phyloP scores from a whole-genome alignment of 768 basidiomycete species.

The Ramaria sp. region DNA sequence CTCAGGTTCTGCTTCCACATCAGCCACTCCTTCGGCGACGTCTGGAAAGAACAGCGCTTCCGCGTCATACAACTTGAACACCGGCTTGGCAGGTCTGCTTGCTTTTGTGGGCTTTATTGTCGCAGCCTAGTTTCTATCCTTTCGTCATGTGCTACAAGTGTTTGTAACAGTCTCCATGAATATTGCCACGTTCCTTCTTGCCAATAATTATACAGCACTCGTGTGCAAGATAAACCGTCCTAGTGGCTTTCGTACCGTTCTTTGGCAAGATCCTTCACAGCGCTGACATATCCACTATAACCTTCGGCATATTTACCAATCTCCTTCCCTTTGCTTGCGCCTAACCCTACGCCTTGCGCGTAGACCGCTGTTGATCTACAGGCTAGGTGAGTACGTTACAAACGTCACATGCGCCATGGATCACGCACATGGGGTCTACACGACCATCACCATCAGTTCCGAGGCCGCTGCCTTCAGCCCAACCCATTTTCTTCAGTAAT shows the following conservation, averaged over 20 bases:
- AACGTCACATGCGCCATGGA: slow-evolving; percentile 5
- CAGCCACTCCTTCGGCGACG: slow-evolving; percentile 4
- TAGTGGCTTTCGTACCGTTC: slow-evolving; percentile 7
- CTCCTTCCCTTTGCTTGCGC: slow-evolving; percentile 87
- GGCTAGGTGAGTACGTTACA: not conserved
- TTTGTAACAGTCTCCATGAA: not conserved
- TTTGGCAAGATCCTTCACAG: slow-evolving; percentile 9
- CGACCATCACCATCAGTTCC: slow-evolving; percentile 76
- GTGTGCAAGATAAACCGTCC: not conserved
- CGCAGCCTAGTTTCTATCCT: not conserved
- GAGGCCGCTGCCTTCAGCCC: slow-evolving; percentile 83
- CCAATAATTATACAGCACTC: not conserved
- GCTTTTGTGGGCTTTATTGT: not conserved
- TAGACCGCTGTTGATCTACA: slow-evolving; percentile 75
- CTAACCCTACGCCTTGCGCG: slow-evolving; percentile 78
- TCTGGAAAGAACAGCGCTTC: not conserved
- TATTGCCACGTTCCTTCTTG: not conserved
- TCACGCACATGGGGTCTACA: slow-evolving; percentile 74
- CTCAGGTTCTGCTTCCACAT: slow-evolving; percentile 13
- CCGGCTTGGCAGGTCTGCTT: not conserved
- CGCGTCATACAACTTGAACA: not conserved
- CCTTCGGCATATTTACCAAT: slow-evolving; percentile 62
- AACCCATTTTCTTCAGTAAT: slow-evolving; percentile 95
- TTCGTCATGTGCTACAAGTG: not conserved
- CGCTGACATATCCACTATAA: slow-evolving; percentile 50